phyloP scores from a whole-genome alignment of 257 asterid species.

The Galeopsis tetrahit region DNA sequence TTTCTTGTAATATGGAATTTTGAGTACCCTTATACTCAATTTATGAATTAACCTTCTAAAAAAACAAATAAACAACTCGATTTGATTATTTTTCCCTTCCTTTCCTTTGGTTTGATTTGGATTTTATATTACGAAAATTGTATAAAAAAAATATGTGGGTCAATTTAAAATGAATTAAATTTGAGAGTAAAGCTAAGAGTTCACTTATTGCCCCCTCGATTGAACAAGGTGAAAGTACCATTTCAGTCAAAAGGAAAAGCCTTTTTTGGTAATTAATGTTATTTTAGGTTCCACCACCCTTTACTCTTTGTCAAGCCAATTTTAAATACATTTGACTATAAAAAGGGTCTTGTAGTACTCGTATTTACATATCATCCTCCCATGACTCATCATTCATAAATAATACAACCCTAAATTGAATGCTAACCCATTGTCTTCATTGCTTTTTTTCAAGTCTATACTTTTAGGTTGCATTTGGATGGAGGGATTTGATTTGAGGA shows the following conservation, averaged over 20 bases:
- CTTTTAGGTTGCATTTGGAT: no score
- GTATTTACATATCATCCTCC: background rate
- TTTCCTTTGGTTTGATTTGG: no score
- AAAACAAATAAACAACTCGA: no score
- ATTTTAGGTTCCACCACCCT: slow-evolving; percentile 31
- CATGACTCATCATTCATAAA: slow-evolving; percentile 35
- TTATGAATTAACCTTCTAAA: no score
- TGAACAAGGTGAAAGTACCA: slow-evolving; percentile 25
- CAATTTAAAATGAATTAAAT: background rate
- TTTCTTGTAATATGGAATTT: no score
- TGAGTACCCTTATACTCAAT: no score
- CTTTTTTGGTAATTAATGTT: slow-evolving; percentile 35
- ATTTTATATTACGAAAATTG: no score
- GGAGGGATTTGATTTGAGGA: no score
- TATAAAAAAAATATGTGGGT: background rate
- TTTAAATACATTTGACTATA: slow-evolving; percentile 41
- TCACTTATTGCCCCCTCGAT: slow-evolving; percentile 14
- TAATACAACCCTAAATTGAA: slow-evolving; percentile 35
- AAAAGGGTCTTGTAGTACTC: background rate
- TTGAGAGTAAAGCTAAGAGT: background rate
- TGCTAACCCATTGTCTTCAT: slow-evolving; percentile 45
- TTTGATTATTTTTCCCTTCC: no score
- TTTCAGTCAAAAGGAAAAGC: slow-evolving; percentile 30
- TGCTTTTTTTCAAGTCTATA: slow-evolving; percentile 32
- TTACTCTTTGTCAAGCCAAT: slow-evolving; percentile 39